Conservation (phyloP, 306 rosid genomes). For the Cucumis sativus region DNA sequence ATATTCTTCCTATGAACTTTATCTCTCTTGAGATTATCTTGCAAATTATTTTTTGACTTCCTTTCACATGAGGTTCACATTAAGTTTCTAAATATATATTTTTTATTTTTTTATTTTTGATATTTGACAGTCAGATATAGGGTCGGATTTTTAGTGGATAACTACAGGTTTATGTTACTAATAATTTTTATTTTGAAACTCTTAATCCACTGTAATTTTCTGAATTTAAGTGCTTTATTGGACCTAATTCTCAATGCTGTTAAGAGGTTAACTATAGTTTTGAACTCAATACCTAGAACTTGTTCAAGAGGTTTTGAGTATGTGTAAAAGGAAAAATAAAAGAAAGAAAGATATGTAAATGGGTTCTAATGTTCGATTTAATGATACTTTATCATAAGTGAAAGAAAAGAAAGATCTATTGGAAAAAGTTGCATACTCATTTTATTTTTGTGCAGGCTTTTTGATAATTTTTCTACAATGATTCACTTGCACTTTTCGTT, state of each 20-base stretch:
- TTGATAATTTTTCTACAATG: neutral
- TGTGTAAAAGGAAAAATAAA: too few species aligned
- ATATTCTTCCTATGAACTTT: neutral
- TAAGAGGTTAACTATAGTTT: neutral
- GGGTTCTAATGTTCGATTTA: neutral
- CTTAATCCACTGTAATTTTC: neutral
- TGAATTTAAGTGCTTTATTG: too few species aligned
- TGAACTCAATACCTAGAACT: too few species aligned
- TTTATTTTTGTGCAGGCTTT: neutral
- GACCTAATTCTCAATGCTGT: neutral
- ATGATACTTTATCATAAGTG: neutral
- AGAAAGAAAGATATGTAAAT: too few species aligned
- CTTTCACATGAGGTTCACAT: neutral
- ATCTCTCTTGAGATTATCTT: neutral
- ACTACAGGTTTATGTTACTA: neutral
- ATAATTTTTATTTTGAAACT: neutral
- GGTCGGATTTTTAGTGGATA: neutral
- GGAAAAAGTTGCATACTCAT: neutral
- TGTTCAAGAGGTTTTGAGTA: too few species aligned
- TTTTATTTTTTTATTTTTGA: neutral
- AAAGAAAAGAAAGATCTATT: neutral
- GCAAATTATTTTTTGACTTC: neutral
- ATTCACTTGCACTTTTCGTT: neutral
- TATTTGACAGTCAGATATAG: neutral
- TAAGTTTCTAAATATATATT: neutral